Evolutionary conservation across 306 rosid species (phyloP), one percentile per base, ranked within the genome.

Genomic region (Rosa lucieae): DNA sequence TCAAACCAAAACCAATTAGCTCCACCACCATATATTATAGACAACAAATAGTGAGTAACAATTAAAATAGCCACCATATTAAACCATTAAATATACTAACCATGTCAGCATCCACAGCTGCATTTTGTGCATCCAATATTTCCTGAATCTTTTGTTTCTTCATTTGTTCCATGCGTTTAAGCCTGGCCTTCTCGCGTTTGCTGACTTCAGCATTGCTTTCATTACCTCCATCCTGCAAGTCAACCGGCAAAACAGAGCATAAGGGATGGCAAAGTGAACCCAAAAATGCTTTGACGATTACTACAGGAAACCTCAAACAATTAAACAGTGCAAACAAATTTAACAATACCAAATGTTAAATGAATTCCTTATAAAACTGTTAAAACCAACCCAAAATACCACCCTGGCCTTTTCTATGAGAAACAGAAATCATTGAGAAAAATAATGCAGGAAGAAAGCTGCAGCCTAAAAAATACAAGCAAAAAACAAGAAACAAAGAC

Each of bases 141-240:
- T 93, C 99, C 86, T 93, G 98, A 85, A 95, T 61, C 89, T 95
- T 95, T 72, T 95, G 94, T 52, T 86, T 95, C 96, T 93, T 95
- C 76, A 90, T 0, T 20, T 81, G 51, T 74, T 93, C 92, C 96
- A 95, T 83, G 77, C 93, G 96, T 73, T 37, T 95, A 37, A 95
- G 92, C 61, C 99, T 90, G 20, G 89, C 93, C 82, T 85, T 95
- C 74, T 95, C 99, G 7, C 98, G 97, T 89, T 88, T 91, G 83
- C 94, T 80, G 75, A 90, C 78, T 78, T 91, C 87, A 66, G 90
- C 88, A 78, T 72, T 84, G n/a, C 69, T 67, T 73, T 5, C 63
- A 73, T 49, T 40, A 13, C 77, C 80, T 21, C 77, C 98, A 73
- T 85, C 94, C 94, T 84, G 82, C 46, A 37, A 35, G 53, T 23